These are phyloP conservation scores for Cenchrus americanus DNA, from an alignment of 176 grass and related monocot species.

Conservation along the genomic window DNA sequence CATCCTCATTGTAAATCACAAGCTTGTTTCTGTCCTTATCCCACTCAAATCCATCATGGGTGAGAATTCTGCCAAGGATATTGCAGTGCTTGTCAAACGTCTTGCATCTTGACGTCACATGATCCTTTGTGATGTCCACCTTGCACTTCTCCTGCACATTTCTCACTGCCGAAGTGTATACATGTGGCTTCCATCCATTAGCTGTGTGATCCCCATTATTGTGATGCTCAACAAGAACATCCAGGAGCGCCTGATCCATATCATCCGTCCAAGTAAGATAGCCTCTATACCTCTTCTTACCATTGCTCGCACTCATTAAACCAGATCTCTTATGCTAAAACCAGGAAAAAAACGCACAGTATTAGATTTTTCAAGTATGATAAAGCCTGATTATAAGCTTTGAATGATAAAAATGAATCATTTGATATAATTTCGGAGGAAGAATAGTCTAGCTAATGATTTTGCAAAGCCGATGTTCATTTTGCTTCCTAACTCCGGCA, in stretches of 20 bases:
- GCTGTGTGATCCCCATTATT: slow-evolving; percentile 27
- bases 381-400: not conserved
- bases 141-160: slow-evolving; percentile 33
- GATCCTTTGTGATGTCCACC: slow-evolving; percentile 34
- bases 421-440: not conserved
- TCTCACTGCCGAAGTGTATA: not conserved
- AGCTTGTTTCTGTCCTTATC: slow-evolving; percentile 32
- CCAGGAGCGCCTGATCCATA: slow-evolving; percentile 38
- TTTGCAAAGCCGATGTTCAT: not conserved
- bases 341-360: not conserved
- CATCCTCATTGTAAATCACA: slow-evolving; percentile 37
- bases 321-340: not conserved
- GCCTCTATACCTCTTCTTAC: slow-evolving; percentile 7
- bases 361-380: not conserved
- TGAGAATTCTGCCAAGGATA: slow-evolving; percentile 21
- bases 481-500: not conserved
- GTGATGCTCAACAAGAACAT: slow-evolving; percentile 39
- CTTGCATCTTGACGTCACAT: slow-evolving; percentile 42
- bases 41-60: slow-evolving; percentile 35
- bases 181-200: slow-evolving; percentile 38
- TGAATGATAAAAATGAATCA: not conserved
- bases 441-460: not conserved
- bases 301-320: not conserved
- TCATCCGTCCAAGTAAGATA: slow-evolving; percentile 41
- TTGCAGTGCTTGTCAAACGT: slow-evolving; percentile 48